Evolutionary conservation across 164 flowering plant genomes (phyloP).

Genomic region (Warburgia ugandensis): DNA sequence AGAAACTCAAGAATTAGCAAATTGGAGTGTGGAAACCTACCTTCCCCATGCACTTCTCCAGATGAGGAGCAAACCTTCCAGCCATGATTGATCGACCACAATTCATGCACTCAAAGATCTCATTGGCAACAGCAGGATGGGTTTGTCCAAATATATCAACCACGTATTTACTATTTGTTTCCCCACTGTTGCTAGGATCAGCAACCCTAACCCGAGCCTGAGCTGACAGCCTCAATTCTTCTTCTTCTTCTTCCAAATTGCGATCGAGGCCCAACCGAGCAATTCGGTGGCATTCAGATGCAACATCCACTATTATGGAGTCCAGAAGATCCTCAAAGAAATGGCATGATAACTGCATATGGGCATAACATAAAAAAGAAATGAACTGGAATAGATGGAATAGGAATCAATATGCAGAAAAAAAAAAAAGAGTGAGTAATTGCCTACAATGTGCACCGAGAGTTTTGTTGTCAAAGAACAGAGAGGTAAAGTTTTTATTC

Average conservation of each 20-base stretch:
- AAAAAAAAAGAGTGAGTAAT: too few species aligned
- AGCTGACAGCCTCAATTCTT: slow-evolving; percentile 77
- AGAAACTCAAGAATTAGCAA: background rate
- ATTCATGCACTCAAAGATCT: slow-evolving; percentile 91
- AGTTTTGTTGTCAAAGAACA: background rate
- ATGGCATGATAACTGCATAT: slow-evolving; percentile 61
- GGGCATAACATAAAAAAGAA: slow-evolving; percentile 9
- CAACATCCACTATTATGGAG: slow-evolving; percentile 81
- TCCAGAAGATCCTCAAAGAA: slow-evolving; percentile 66
- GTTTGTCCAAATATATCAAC: slow-evolving; percentile 96
- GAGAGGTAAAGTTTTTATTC: too few species aligned
- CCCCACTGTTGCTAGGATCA: slow-evolving; percentile 67
- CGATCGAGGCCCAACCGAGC: slow-evolving; percentile 90
- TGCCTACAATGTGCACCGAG: background rate
- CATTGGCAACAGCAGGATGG: slow-evolving; percentile 84
- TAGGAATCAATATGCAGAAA: too few species aligned
- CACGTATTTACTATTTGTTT: slow-evolving; percentile 68
- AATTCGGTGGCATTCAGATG: slow-evolving; percentile 93
- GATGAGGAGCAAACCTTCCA: slow-evolving; percentile 94
- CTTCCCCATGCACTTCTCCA: slow-evolving; percentile 99
- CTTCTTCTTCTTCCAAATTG: slow-evolving; percentile 62
- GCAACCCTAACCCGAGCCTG: slow-evolving; percentile 77
- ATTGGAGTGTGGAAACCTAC: slow-evolving; percentile 21
- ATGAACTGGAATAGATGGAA: background rate
- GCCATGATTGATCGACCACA: slow-evolving; percentile 83